A percentile compares a stretch with the other conserved stretches of the same genome.
These are phyloP conservation scores for Cercospora sp. DNA, from an alignment of 2,329 filamentous ascomycete species.

Conservation along the genomic window DNA sequence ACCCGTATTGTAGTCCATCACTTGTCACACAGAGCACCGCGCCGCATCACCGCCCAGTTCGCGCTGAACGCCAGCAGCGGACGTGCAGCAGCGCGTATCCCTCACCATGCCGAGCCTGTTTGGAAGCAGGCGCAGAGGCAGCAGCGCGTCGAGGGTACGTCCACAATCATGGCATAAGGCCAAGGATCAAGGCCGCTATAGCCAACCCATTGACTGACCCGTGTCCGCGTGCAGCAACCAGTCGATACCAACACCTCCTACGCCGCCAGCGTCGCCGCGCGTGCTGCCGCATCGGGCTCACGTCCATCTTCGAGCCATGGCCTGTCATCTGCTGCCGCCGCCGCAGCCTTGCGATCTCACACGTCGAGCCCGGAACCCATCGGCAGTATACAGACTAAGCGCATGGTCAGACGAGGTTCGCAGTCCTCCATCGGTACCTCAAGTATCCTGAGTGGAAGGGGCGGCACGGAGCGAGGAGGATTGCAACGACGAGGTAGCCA, in stretches of 20 bases:
- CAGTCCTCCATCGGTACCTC: constrained; percentile 64
- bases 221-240: constrained; percentile 7
- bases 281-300: constrained; percentile 72
- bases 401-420: constrained; percentile 73
- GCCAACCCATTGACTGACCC: constrained; percentile 6
- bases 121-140: constrained; percentile 22
- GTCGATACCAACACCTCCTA: constrained; percentile 14
- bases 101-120: constrained; percentile 22
- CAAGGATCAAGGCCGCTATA: not conserved
- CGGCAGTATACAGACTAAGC: constrained; percentile 82
- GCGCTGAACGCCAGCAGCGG: not conserved
- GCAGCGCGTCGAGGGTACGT: constrained; percentile 23
- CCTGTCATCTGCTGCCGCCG: constrained; percentile 82
- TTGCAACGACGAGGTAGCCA: constrained; percentile 68
- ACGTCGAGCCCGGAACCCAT: constrained; percentile 77
- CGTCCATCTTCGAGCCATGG: constrained; percentile 63
- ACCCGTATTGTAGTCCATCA: not conserved
- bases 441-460: constrained; percentile 34
- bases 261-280: constrained; percentile 72
- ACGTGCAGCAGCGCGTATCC: not conserved
- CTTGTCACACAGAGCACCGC: not conserved
- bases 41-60: not conserved
- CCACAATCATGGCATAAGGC: not conserved
- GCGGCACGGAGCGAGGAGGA: constrained; percentile 40
- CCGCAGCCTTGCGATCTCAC: constrained; percentile 76